Base-by-base conservation (phyloP, 2,329 filamentous ascomycete species). In the Trichocomaceae sp. region DNA sequence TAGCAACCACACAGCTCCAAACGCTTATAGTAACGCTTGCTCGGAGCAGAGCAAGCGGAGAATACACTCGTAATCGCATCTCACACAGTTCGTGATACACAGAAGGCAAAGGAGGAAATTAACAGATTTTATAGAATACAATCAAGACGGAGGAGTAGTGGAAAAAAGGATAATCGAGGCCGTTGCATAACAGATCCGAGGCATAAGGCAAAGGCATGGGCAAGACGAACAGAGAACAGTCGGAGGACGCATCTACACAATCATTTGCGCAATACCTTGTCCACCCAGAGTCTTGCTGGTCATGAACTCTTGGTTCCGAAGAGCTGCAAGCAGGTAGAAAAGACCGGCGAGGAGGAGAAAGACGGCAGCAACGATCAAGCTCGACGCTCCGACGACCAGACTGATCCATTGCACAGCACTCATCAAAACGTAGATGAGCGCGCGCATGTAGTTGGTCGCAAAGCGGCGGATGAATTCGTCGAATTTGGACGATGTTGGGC, bases 401-500 rank as follows among this genome's bases (percentile, higher is more conserved):
- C 89, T 95, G 57, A 95, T 76, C 83, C 88, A 97, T 73, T 96
- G 90, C 46, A 95, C 72, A 50, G 86, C 68, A 63, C 83, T 87
- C 87, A 97, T 92, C 69, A 83, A 75, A 56, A 76, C 74, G 75
- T 99, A 99, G 69, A 95, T 86, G 56, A 78, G 87, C 19, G 92
- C 92, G 74, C 93, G 90, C 85, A 93, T 95, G 78, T 91, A 97
- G 79, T 96, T 97, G 57, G 91, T 95, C 60, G 90, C 90, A 78
- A 99, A 88, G 67, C 83, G 86, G 73, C 92, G 90, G 72, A 99
- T 92, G 70, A 90, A 86, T 62, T 76, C 78, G 72, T 99, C 93
- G 76, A 99, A 99, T 61, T 82, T 84, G 60, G 85, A 74, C 13
- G 92, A 97, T 5, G 93, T 99, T 56, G 93, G 93, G 78, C 93